Evolutionary conservation across 2,329 filamentous ascomycete genomes (phyloP).

Genomic region (Verticillium nubilum): DNA sequence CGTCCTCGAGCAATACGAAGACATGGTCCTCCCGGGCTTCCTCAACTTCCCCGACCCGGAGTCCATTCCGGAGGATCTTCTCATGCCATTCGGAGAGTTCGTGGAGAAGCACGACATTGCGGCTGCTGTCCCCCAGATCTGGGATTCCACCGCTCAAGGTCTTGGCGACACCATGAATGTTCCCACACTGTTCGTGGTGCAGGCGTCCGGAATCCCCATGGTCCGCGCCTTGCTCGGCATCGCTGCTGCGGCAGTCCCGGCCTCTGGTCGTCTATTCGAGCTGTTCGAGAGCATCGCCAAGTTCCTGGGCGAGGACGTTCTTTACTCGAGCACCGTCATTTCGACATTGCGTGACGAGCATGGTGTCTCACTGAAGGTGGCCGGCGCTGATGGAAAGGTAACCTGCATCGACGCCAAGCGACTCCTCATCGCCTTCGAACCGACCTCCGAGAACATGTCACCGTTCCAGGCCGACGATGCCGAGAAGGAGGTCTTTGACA

Average conservation of each 20-base stretch:
- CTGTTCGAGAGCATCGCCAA: conserved; percentile 12
- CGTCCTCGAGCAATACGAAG: conserved; percentile 22
- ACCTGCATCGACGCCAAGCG: conserved; percentile 15
- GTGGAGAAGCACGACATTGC: conserved; percentile 39
- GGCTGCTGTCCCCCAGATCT: conserved; percentile 26
- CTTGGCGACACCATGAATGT: conserved; percentile 13
- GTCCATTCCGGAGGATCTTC: conserved; percentile 38
- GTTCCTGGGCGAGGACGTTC: conserved; percentile 13
- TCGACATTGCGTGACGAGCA: conserved; percentile 6
- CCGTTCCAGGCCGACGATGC: conserved; percentile 12
- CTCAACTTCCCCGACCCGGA: conserved; percentile 33
- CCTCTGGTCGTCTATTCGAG: conserved; percentile 14
- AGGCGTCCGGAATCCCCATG: conserved; percentile 13
- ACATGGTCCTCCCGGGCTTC: conserved; percentile 27
- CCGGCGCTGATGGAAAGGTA: conserved; percentile 2
- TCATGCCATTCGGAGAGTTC: conserved; percentile 41
- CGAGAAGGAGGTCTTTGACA: conserved; percentile 14
- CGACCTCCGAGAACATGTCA: conserved; percentile 14
- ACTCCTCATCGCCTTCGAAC: conserved; percentile 17
- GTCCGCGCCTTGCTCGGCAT: conserved; percentile 14
- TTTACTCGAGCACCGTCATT: conserved; percentile 15
- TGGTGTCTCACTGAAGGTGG: conserved; percentile 12
- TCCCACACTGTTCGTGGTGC: conserved; percentile 11
- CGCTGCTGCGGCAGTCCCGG: conserved; percentile 12
- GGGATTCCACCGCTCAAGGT: conserved; percentile 13